phyloP scores from a whole-genome alignment of 208 protist species.

The Acanthamoeba pearcei region DNA sequence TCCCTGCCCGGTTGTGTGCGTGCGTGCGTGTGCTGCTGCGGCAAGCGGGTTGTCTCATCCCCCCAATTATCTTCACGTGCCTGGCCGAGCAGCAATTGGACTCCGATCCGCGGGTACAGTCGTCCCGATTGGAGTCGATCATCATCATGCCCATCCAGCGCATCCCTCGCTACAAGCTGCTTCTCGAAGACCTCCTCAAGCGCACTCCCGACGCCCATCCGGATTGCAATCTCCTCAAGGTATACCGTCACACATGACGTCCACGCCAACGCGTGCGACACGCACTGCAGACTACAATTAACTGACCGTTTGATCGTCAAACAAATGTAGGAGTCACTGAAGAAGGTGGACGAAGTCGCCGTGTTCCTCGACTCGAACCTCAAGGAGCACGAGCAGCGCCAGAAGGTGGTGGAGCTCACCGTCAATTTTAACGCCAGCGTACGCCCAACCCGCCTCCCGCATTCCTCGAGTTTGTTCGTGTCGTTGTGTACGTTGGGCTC shows the following conservation, averaged over 20 bases:
- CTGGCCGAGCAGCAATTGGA: neutral
- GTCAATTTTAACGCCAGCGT: constrained; percentile 47
- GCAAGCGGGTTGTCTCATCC: too few species aligned
- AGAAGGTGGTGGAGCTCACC: constrained; percentile 60
- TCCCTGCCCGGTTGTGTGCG: neutral
- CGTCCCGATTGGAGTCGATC: constrained; percentile 5
- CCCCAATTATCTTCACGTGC: too few species aligned
- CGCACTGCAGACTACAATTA: neutral
- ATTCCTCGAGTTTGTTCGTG: neutral
- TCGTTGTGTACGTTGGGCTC: too few species aligned
- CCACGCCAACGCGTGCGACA: too few species aligned
- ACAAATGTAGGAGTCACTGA: neutral
- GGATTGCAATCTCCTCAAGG: constrained; percentile 16
- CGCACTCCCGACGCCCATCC: constrained; percentile 21
- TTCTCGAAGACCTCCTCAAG: constrained; percentile 56
- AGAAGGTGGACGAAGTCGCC: constrained; percentile 17
- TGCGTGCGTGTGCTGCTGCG: too few species aligned
- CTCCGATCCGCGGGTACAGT: neutral
- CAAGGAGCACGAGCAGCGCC: constrained; percentile 65
- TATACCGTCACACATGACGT: neutral
- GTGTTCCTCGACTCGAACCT: constrained; percentile 48
- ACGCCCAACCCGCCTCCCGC: neutral
- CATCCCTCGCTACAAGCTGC: constrained; percentile 57
- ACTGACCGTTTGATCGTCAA: neutral
- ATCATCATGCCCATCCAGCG: constrained; percentile 75